Base-by-base conservation (phyloP, 345 rosid genomes). In the Mercurialis annua region DNA sequence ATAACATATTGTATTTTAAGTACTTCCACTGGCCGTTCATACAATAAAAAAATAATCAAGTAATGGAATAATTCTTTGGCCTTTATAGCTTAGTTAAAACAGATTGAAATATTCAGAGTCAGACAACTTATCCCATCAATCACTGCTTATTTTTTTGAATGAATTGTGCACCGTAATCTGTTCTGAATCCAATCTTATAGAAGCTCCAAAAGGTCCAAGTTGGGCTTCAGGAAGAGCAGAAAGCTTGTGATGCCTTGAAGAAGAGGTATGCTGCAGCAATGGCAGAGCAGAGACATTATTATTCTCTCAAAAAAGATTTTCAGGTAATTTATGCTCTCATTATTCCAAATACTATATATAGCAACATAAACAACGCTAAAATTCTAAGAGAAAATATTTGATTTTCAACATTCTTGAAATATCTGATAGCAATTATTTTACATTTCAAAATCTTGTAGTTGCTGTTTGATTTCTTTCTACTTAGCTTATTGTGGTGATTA, bases 151-250 rank as follows among this genome's bases (percentile, higher is more conserved):
- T 1, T 16, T 49, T 66, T 30, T 33, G 29, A 36, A 4, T 21
- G 10, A 46, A 52, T 64, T 31, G 67, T 63, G 46, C 56, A 42
- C 36, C 27, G 20, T 72, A 18, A 17, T 63, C 27, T 34, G 55
- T 26, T 33, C 63, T 53, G 27, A 69, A 30, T 72, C 48, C 48
- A 24, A 44, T 68, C 50, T 66, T 64, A 65, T 96, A 90, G 97
- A 92, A 87, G 83, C 81, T 90, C 33, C 86, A 82, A 81, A 90
- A 85, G 73, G 77, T 78, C 71, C 82, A 84, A 77, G 47, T 69
- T 62, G 83, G 80, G 52, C 80, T 84, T 62, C 82, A 83, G 71
- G 87, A 86, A 63, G 92, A 84, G 79, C 92, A 83, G 75, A 87
- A 75, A 69, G 71, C 42, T 64, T 83, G 84, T 74, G 82, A 85